Conservation (phyloP, 768 basidiomycete species). For the Boletus eberwhitei region DNA sequence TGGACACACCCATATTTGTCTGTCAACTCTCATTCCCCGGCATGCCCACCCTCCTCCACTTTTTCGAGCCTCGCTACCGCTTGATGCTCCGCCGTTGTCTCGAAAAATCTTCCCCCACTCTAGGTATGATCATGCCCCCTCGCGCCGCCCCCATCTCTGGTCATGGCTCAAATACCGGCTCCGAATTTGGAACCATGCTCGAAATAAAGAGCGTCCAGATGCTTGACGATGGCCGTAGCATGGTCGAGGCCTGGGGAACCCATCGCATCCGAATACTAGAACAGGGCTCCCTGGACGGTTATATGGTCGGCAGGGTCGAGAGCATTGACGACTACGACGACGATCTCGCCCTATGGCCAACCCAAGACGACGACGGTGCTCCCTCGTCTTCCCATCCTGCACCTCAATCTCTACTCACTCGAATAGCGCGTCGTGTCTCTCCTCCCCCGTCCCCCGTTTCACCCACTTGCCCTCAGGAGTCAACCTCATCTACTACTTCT, state of each 20-base stretch:
- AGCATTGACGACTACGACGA: constrained; percentile 42
- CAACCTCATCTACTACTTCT: background rate
- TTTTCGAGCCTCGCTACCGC: constrained; percentile 93
- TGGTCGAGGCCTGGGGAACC: constrained; percentile 72
- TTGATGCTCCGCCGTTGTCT: constrained; percentile 97
- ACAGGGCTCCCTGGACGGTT: constrained; percentile 82
- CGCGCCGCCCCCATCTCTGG: constrained; percentile 30
- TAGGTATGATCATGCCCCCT: constrained; percentile 90
- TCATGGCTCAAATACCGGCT: constrained; percentile 19
- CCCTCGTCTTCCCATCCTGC: constrained; percentile 10
- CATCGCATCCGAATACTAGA: constrained; percentile 85
- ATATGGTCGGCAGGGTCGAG: constrained; percentile 82
- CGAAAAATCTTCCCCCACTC: constrained; percentile 67
- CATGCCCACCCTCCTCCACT: constrained; percentile 84
- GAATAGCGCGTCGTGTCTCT: constrained; percentile 12
- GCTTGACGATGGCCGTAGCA: constrained; percentile 84
- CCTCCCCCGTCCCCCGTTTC: constrained; percentile 1
- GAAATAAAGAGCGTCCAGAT: constrained; percentile 84
- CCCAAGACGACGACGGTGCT: constrained; percentile 7
- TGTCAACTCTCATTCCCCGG: constrained; percentile 89
- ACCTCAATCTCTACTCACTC: constrained; percentile 12
- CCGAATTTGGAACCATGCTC: constrained; percentile 89
- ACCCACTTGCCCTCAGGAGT: constrained; percentile 1
- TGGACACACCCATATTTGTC: constrained; percentile 90
- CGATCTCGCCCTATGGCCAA: constrained; percentile 27